These are phyloP conservation scores for Solanum ossicruentum DNA, from an alignment of 257 asterid genomes.

Conservation along the genomic window DNA sequence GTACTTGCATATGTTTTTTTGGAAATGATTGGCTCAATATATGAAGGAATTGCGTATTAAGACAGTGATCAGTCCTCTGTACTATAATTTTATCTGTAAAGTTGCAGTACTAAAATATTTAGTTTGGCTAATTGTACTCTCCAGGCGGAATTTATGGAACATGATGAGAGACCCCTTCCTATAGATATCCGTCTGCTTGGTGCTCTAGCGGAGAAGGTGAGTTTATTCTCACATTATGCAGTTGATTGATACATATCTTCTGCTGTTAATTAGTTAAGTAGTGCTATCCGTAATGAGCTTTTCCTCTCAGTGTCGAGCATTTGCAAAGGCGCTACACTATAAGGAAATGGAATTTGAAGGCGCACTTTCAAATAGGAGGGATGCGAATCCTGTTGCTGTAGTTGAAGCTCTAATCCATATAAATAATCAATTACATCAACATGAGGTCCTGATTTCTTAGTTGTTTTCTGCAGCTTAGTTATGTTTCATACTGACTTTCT, in stretches of 20 bases:
- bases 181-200: conserved; percentile 96
- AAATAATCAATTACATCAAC: conserved; percentile 93
- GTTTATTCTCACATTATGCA: conserved; percentile 4
- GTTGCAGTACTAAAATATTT: background rate
- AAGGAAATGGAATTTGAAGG: conserved; percentile 99
- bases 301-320: conserved; percentile 87
- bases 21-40: background rate
- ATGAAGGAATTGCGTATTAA: background rate
- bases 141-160: conserved; percentile 99
- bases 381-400: conserved; percentile 86
- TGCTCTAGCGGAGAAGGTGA: conserved; percentile 95
- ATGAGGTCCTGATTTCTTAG: conserved; percentile 50
- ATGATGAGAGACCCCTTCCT: conserved; percentile 92
- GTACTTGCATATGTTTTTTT: background rate
- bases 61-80: background rate
- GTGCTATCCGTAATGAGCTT: conserved; percentile 3
- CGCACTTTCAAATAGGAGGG: conserved; percentile 77
- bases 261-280: background rate
- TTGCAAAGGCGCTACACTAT: conserved; percentile 95
- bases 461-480: background rate
- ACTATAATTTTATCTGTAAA: background rate
- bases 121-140: background rate
- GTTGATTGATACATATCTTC: background rate
- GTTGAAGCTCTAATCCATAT: conserved; percentile 98
- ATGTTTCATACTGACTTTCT: background rate